These are phyloP conservation scores for Volvox carteri DNA, from an alignment of 163 green algal species.

Conservation along the genomic window DNA sequence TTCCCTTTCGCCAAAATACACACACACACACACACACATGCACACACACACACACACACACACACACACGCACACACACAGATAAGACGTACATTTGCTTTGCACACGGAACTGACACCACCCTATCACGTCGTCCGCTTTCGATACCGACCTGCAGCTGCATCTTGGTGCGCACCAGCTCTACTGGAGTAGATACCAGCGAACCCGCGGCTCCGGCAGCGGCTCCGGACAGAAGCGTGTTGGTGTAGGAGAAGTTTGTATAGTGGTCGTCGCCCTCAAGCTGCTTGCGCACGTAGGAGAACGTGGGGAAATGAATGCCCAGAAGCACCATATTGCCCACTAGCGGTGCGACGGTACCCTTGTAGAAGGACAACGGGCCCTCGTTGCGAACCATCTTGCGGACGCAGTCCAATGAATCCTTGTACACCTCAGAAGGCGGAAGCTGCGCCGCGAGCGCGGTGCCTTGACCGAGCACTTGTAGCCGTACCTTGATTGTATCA, in stretches of 20 bases:
- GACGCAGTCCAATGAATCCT: constrained; percentile 63
- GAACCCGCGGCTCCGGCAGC: constrained; percentile 61
- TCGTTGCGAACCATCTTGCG: constrained; percentile 69
- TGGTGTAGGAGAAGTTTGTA: constrained; percentile 53
- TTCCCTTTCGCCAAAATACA: no score
- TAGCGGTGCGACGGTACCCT: constrained; percentile 63
- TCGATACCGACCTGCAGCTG: constrained; percentile 73
- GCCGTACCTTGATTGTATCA: constrained; percentile 61
- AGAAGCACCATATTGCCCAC: constrained; percentile 74
- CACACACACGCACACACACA: no score
- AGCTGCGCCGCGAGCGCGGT: constrained; percentile 64
- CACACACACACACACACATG: no score
- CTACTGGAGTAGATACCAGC: constrained; percentile 58
- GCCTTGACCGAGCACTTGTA: constrained; percentile 68
- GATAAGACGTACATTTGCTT: no score
- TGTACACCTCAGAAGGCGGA: constrained; percentile 66
- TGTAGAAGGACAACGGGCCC: constrained; percentile 68
- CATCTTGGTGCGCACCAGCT: constrained; percentile 74
- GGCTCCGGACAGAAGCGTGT: constrained; percentile 61
- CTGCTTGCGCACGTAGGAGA: constrained; percentile 37
- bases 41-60: no score
- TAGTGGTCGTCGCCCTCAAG: constrained; percentile 52
- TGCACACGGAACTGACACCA: no score
- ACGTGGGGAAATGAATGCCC: constrained; percentile 71
- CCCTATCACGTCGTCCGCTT: no score